Evolutionary conservation across 2,329 filamentous ascomycete species (phyloP).

Genomic region (Aspergillus novoparasiticus): DNA sequence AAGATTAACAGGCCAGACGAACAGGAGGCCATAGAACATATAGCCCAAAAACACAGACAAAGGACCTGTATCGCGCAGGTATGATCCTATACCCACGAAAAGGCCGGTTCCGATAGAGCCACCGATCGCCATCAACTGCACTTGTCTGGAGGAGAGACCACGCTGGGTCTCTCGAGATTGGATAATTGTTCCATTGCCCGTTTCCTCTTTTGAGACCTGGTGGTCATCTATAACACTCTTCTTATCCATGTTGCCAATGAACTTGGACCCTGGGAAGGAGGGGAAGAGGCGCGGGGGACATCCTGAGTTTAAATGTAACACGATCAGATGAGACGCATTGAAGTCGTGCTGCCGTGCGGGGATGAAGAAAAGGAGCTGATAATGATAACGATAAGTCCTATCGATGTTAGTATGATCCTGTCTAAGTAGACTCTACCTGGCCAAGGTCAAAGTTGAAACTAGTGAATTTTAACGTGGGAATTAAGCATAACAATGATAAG

Average conservation of each 20-base stretch:
- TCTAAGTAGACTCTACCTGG: neutral
- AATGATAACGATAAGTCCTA: too few species aligned
- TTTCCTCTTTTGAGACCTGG: slow-evolving; percentile 17
- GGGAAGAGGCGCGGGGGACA: neutral
- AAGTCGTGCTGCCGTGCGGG: neutral
- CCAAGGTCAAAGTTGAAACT: neutral
- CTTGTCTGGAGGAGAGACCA: slow-evolving; percentile 41
- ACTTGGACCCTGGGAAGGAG: neutral
- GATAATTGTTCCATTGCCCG: slow-evolving; percentile 16
- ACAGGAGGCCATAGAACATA: slow-evolving; percentile 36
- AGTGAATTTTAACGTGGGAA: neutral
- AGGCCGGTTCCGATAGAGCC: slow-evolving; percentile 41
- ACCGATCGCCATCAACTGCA: slow-evolving; percentile 46
- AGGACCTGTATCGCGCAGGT: slow-evolving; percentile 37
- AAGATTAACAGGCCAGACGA: slow-evolving; percentile 36
- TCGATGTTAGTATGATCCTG: neutral
- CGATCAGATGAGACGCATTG: neutral
- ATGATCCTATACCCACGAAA: slow-evolving; percentile 39
- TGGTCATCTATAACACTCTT: slow-evolving; percentile 16
- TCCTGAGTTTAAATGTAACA: neutral
- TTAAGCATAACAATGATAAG: slow-evolving; percentile 11
- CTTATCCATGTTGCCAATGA: slow-evolving; percentile 25
- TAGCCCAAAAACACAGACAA: slow-evolving; percentile 40
- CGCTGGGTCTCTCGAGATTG: slow-evolving; percentile 30
- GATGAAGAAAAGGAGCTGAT: neutral